Evolutionary conservation across 176 grass and related monocot species (phyloP).

Genomic region (Carex kokanica): DNA sequence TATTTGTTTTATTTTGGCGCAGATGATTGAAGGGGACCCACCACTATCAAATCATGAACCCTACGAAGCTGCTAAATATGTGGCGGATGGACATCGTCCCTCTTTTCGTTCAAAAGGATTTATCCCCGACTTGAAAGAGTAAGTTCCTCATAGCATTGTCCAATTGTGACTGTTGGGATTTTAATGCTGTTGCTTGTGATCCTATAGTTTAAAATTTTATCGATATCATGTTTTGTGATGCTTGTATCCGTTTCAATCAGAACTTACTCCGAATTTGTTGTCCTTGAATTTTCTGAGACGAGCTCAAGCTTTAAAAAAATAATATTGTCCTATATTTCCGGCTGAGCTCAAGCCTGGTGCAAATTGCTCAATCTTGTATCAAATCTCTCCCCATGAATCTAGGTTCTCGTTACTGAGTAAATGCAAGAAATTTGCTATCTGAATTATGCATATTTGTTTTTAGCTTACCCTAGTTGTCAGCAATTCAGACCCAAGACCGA

Average conservation of each 20-base stretch:
- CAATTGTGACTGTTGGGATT: background rate
- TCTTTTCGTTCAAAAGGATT: constrained; percentile 65
- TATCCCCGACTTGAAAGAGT: constrained; percentile 72
- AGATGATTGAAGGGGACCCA: constrained; percentile 95
- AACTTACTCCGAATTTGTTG: background rate
- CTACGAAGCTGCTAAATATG: constrained; percentile 90
- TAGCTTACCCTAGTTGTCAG: background rate
- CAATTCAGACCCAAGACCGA: background rate
- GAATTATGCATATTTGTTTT: background rate
- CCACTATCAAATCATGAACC: constrained; percentile 87
- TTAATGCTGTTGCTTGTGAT: background rate
- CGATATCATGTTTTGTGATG: background rate
- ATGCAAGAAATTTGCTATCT: background rate
- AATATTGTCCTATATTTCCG: background rate
- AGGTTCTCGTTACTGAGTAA: background rate
- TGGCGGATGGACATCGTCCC: constrained; percentile 78
- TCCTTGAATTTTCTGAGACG: background rate
- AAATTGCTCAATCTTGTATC: background rate
- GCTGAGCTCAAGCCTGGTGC: background rate
- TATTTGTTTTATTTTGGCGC: background rate
- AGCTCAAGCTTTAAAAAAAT: background rate
- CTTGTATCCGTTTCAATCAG: background rate
- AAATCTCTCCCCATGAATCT: background rate
- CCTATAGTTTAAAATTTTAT: background rate
- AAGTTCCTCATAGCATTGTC: constrained; percentile 30